phyloP scores from a whole-genome alignment of 1,139 yeast species.

The Candida sp. region DNA sequence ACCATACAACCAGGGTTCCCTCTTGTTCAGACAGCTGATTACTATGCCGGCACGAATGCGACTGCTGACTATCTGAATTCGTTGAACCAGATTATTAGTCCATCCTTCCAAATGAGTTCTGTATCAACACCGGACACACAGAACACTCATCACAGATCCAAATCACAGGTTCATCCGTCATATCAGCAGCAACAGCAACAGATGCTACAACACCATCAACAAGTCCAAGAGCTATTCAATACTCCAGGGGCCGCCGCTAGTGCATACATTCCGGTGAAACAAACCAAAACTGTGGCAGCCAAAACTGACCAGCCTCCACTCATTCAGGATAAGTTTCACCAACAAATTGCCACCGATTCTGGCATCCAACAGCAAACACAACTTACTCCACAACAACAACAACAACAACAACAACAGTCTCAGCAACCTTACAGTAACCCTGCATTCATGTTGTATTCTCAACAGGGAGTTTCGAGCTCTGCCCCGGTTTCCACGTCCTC shows the following conservation, averaged over 20 bases:
- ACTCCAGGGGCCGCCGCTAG: neutral
- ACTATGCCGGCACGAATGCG: conserved; percentile 9
- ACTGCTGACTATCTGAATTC: conserved; percentile 6
- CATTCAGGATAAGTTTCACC: conserved; percentile 1
- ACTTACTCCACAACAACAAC: conserved; percentile 6
- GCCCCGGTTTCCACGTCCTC: neutral
- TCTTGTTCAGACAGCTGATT: conserved; percentile 11
- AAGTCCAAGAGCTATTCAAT: conserved; percentile 4
- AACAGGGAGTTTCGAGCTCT: conserved; percentile 6
- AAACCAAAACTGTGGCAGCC: conserved; percentile 3
- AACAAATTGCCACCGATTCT: neutral
- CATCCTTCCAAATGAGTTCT: conserved; percentile 13
- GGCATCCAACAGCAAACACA: conserved; percentile 7
- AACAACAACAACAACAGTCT: conserved; percentile 6
- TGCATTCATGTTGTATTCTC: conserved; percentile 15
- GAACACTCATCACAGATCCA: conserved; percentile 4
- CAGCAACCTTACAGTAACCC: conserved; percentile 5
- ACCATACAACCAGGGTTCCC: conserved; percentile 17
- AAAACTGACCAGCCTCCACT: conserved; percentile 1
- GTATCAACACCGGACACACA: conserved; percentile 11
- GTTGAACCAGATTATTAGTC: conserved; percentile 11
- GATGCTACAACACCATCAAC: neutral
- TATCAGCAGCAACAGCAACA: conserved; percentile 8
- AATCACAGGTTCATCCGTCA: conserved; percentile 8
- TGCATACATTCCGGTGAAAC: conserved; percentile 2